Evolutionary conservation across 192 early-diverging fungal genomes (phyloP).

Genomic region (Coemansia sp.): DNA sequence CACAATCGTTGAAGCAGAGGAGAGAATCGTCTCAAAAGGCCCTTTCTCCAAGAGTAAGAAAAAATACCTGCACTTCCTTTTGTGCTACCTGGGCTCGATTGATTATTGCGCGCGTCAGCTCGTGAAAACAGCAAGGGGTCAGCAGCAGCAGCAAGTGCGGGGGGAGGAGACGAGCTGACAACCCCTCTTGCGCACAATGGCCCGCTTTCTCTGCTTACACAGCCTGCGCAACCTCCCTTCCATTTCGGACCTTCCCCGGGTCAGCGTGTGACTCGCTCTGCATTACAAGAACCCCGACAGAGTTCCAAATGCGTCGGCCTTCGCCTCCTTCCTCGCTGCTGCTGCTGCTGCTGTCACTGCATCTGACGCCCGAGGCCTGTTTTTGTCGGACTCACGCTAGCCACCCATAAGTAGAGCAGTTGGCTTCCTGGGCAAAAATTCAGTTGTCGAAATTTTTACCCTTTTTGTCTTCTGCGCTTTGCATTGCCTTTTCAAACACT

Average conservation of each 20-base stretch:
- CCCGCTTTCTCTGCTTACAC: neutral
- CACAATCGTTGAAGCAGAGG: neutral
- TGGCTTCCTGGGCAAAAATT: neutral
- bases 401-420: neutral
- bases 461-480: neutral
- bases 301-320: neutral
- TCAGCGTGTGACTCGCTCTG: neutral
- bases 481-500: neutral
- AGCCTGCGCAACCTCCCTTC: neutral
- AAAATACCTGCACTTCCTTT: neutral
- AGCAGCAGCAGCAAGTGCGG: neutral
- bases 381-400: neutral
- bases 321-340: too few species aligned
- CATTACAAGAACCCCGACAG: neutral
- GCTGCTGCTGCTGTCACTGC: conserved; percentile 1
- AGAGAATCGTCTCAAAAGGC: neutral
- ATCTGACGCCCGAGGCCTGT: neutral
- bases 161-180: neutral
- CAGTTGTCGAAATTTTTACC: neutral
- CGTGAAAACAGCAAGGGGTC: neutral
- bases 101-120: neutral
- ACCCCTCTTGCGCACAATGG: neutral
- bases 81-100: too few species aligned
- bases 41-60: neutral
- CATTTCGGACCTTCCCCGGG: neutral